phyloP scores from a whole-genome alignment of 2,329 filamentous ascomycete species.

The Blumeria hordei region DNA sequence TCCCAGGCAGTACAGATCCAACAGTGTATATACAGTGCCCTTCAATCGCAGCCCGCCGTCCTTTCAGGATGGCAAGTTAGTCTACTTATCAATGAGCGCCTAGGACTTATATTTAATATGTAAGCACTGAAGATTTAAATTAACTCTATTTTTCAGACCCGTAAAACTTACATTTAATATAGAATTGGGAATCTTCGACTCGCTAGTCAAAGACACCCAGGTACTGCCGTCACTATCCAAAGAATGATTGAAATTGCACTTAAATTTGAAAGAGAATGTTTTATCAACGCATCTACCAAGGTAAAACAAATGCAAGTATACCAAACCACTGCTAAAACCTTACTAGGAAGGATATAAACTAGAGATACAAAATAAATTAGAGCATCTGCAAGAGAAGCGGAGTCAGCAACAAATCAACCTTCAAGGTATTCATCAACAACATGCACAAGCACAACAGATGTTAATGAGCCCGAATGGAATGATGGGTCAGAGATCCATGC shows the following conservation, averaged over 20 bases:
- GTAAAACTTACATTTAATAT: background rate
- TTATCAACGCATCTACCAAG: constrained; percentile 11
- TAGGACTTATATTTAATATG: constrained; percentile 13
- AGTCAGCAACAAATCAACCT: constrained; percentile 3
- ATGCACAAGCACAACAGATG: background rate
- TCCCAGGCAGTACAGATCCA: constrained; percentile 8
- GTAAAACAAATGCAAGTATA: constrained; percentile 3
- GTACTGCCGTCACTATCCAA: constrained; percentile 7
- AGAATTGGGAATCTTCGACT: constrained; percentile 13
- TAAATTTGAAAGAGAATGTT: constrained; percentile 13
- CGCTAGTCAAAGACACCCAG: constrained; percentile 7
- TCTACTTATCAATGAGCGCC: constrained; percentile 11
- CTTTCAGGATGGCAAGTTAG: constrained; percentile 11
- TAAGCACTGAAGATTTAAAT: constrained; percentile 5
- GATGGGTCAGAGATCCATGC: constrained; percentile 21
- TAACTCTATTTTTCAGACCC: background rate
- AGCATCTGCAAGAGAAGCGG: constrained; percentile 11
- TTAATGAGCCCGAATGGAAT: constrained; percentile 9
- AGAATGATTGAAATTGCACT: constrained; percentile 13
- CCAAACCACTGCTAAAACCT: no score
- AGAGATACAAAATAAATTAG: constrained; percentile 10
- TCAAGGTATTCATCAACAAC: background rate
- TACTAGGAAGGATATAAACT: constrained; percentile 11
- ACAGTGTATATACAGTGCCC: constrained; percentile 9
- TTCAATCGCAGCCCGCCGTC: constrained; percentile 9